Percentiles rank a stretch among this genome's conserved stretches.
Conservation (phyloP, 2,329 filamentous ascomycete species). For the Elsinoe perseae region DNA sequence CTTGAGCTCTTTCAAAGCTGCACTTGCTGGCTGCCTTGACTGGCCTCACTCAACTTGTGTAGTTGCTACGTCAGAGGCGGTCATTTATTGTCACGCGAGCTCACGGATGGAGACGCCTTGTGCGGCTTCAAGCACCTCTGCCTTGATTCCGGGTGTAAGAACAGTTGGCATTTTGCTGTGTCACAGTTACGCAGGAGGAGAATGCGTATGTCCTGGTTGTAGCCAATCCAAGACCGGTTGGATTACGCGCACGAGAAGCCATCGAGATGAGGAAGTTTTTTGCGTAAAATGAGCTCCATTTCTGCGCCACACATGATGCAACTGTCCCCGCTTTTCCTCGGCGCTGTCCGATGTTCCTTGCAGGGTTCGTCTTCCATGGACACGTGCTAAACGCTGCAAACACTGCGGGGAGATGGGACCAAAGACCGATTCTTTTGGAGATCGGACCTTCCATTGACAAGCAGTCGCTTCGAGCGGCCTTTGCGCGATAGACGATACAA, state of each 20-base stretch:
- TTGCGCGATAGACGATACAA: too few species aligned
- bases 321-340: background rate
- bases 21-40: background rate
- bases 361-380: background rate
- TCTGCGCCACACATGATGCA: conserved; percentile 12
- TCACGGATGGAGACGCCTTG: background rate
- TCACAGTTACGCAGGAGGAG: conserved; percentile 10
- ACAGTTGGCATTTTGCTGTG: conserved; percentile 2
- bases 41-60: background rate
- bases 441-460: too few species aligned
- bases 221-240: conserved; percentile 1
- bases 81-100: conserved; percentile 4
- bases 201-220: background rate
- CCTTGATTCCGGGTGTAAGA: background rate
- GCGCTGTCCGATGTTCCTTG: background rate
- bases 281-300: background rate
- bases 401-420: background rate
- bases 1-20: background rate
- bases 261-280: background rate
- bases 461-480: too few species aligned
- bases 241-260: background rate
- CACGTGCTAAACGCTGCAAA: background rate
- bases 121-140: background rate
- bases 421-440: background rate
- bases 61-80: conserved; percentile 11